Base-by-base conservation (phyloP, 148 eudicot genomes). In the Salicornia ramosissima region DNA sequence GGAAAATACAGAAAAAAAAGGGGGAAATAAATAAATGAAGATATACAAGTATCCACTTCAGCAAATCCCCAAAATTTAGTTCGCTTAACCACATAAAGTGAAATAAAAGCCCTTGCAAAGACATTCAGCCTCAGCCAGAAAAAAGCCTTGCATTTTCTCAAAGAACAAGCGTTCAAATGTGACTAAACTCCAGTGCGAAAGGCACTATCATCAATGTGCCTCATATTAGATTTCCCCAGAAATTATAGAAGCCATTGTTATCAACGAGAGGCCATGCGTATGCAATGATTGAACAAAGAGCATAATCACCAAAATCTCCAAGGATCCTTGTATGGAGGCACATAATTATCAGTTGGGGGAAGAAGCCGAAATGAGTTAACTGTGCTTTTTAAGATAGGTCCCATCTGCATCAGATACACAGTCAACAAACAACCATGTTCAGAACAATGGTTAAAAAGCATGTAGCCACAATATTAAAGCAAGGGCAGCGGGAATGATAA, bases 291-390 rank as follows among this genome's bases (percentile, higher is more conserved):
- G 36, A 69, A 22, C 12, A 45, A 60, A 71, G 6, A 43, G 43
- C 39, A n/a, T 25, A 16, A 71, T 90, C 96, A 88, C 97, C 97
- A 90, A 81, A 90, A 88, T 77, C 98, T 90, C 90, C 90, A 88
- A 15, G 94, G 94, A 69, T 88, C 94, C 84, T 88, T 88, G 82
- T 30, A 76, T 26, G 90, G 90, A 63, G 94, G 96, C 33, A 90
- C 92, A 74, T 90, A 94, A 45, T 75, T 75, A 59, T 83, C 86
- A 4, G 92, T 90, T 59, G 92, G 77, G 65, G 97, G 92, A 9
- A 87, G 85, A 73, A 94, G 96, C 22, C 88, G 85, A 68, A 93
- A 90, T 60, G 98, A 90, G 62, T 70, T 83, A 31, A 82, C 89
- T 14, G 88, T 85, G 70, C 74, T 83, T 60, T 86, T 82, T 80